Evolutionary conservation across 2,329 filamentous ascomycete species (phyloP), one percentile per base, ranked within the genome.

Genomic region (Calonectria pseudoturangicola): DNA sequence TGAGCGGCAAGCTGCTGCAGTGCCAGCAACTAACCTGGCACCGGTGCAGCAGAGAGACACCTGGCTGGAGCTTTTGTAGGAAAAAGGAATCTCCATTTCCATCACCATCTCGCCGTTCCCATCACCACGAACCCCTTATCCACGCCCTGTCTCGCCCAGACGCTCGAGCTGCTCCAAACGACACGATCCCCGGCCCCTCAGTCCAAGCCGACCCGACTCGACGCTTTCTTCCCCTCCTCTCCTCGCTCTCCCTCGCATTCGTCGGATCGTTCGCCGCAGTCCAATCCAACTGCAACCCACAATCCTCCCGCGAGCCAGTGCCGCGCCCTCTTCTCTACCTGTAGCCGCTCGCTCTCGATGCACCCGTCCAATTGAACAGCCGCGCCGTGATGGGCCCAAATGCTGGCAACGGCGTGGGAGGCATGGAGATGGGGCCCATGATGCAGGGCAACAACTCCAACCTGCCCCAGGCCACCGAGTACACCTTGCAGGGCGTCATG

Each of bases 401-500:
- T 79, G 83, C 83, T 79, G 86, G 84, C 75, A 86, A 86, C 82
- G 86, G 86, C 82, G 84, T 87, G 79, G 83, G 83, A 76, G 85
- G 85, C 72, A 85, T 87, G 84, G 87, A 89, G 64, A 84, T 85
- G 81, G 83, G 79, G 76, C 83, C 81, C 76, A 84, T 82, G 81
- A 87, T 86, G 85, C 86, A 86, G 81, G 81, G 84, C 77, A 85
- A 86, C 79, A 83, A 84, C 78, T 79, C 84, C 73, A 88, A 87
- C 81, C 86, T 90, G 77, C 90, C 89, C 50, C 88, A 88, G 79
- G 89, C 89, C 74, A 92, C 90, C 74, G 90, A 92, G 78, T 92
- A 92, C 78, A 92, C 90, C 8, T 83, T 92, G 45, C 90, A 92
- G 84, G 90, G 97, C 82, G 97, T 99, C 45, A 99, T 99, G 97